These are phyloP conservation scores for Cystobasidium tubakii DNA, from an alignment of 768 basidiomycete species.

Conservation along the genomic window DNA sequence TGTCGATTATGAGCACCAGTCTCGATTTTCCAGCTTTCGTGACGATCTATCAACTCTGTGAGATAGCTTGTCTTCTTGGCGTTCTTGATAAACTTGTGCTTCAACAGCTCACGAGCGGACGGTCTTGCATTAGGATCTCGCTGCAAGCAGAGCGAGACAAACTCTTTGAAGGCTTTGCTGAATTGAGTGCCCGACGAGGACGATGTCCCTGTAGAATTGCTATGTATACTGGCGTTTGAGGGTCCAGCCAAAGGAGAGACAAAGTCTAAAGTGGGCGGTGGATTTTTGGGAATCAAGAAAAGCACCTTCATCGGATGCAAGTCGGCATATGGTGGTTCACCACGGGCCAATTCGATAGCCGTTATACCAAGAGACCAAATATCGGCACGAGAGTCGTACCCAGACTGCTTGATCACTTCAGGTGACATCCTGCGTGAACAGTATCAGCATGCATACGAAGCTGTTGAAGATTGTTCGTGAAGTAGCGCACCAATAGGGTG, in stretches of 20 bases:
- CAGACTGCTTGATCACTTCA: constrained; percentile 98
- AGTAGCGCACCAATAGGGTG: constrained; percentile 1
- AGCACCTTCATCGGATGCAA: constrained; percentile 99
- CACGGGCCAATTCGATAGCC: constrained; percentile 92
- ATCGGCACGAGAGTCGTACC: constrained; percentile 97
- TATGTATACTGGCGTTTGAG: background rate
- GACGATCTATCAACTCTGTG: constrained; percentile 89
- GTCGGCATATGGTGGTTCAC: constrained; percentile 96
- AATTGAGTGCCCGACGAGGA: constrained; percentile 58
- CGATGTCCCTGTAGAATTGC: background rate
- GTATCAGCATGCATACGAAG: background rate
- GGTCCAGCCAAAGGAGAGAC: constrained; percentile 4
- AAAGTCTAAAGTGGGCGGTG: constrained; percentile 75
- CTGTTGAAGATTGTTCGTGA: too few relatives aligned
- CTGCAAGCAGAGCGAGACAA: constrained; percentile 85
- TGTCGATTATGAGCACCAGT: constrained; percentile 55
- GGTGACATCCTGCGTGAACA: constrained; percentile 75
- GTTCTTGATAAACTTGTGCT: constrained; percentile 90
- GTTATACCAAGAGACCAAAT: constrained; percentile 98
- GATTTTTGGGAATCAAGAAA: constrained; percentile 96
- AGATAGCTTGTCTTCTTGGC: constrained; percentile 91
- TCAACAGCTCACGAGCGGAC: constrained; percentile 85
- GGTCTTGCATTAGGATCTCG: constrained; percentile 87
- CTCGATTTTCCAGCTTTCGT: constrained; percentile 86
- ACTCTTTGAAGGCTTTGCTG: constrained; percentile 87